Conservation (phyloP, 805 yeast genomes). For the Grigorovia humatica region DNA sequence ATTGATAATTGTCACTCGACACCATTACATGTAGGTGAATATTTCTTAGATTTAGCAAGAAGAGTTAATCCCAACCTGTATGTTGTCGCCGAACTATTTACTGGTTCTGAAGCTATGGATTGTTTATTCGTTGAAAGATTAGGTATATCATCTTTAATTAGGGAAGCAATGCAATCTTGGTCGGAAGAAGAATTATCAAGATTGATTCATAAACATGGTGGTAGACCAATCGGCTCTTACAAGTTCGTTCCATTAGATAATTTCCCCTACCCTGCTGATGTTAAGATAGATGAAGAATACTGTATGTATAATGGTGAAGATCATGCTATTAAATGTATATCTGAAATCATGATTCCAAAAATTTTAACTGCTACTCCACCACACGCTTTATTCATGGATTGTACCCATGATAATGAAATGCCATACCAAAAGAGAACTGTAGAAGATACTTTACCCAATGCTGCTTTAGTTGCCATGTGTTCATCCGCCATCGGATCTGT, state of each 20-base stretch:
- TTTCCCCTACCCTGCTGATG: conserved; percentile 53
- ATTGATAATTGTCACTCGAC: conserved; percentile 96
- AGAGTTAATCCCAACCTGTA: conserved; percentile 73
- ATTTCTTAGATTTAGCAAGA: conserved; percentile 80
- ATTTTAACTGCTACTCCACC: conserved; percentile 62
- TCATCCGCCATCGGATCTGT: conserved; percentile 91
- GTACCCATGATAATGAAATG: conserved; percentile 91
- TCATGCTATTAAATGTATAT: conserved; percentile 26
- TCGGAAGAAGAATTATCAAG: conserved; percentile 77
- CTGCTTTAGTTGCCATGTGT: conserved; percentile 88
- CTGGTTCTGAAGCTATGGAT: conserved; percentile 89
- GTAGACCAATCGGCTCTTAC: conserved; percentile 88
- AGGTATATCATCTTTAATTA: conserved; percentile 77
- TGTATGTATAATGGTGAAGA: conserved; percentile 10
- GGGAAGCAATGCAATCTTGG: conserved; percentile 98
- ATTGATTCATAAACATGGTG: conserved; percentile 85
- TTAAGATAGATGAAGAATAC: conserved; percentile 30
- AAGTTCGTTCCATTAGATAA: conserved; percentile 70
- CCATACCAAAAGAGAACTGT: conserved; percentile 85
- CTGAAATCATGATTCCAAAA: conserved; percentile 62
- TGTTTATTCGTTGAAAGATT: conserved; percentile 81
- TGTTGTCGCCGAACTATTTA: conserved; percentile 87
- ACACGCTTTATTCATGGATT: conserved; percentile 94
- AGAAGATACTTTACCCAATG: conserved; percentile 90
- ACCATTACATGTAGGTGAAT: conserved; percentile 89